Conservation (phyloP, 139 green algal species). For the Astrephomene gubernaculifera region DNA sequence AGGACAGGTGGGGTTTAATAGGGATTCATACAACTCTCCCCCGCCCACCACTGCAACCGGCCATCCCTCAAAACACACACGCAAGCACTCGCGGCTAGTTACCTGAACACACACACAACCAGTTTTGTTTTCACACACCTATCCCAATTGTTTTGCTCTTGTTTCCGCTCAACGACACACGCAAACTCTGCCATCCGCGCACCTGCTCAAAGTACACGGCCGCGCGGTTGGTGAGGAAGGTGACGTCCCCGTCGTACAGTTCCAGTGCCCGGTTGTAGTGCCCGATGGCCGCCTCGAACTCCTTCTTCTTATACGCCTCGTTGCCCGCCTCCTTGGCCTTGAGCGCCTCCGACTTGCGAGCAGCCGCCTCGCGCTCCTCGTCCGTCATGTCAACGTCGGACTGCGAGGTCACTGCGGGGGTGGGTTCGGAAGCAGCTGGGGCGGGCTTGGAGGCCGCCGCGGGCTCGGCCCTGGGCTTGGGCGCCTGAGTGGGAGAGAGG, state of each 20-base stretch:
- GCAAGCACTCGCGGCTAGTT: too few relatives aligned
- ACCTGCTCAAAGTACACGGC: conserved; percentile 95
- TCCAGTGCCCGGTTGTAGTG: conserved; percentile 94
- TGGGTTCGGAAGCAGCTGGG: conserved; percentile 26
- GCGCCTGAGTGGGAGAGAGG: not conserved
- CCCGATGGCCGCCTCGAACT: conserved; percentile 90
- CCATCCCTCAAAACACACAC: too few relatives aligned
- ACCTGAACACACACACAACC: too few relatives aligned
- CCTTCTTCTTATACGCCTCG: conserved; percentile 91
- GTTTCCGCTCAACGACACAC: too few relatives aligned
- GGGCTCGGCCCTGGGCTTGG: conserved; percentile 17
- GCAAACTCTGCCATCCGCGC: too few relatives aligned
- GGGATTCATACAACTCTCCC: too few relatives aligned
- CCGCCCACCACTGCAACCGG: too few relatives aligned
- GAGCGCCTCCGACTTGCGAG: conserved; percentile 56
- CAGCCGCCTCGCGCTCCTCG: conserved; percentile 36
- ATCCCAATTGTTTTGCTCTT: too few relatives aligned
- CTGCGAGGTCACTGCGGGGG: not conserved
- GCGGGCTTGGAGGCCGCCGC: conserved; percentile 4
- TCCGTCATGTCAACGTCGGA: conserved; percentile 27
- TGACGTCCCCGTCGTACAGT: conserved; percentile 91
- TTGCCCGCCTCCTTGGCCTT: conserved; percentile 94
- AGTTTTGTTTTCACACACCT: too few relatives aligned
- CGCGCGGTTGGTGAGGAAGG: conserved; percentile 96
- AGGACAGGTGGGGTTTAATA: too few relatives aligned